Percentiles rank a stretch among this genome's conserved stretches.
Evolutionary conservation across 2,329 filamentous ascomycete genomes (phyloP).

Genomic region (Penicillium griseofulvum): DNA sequence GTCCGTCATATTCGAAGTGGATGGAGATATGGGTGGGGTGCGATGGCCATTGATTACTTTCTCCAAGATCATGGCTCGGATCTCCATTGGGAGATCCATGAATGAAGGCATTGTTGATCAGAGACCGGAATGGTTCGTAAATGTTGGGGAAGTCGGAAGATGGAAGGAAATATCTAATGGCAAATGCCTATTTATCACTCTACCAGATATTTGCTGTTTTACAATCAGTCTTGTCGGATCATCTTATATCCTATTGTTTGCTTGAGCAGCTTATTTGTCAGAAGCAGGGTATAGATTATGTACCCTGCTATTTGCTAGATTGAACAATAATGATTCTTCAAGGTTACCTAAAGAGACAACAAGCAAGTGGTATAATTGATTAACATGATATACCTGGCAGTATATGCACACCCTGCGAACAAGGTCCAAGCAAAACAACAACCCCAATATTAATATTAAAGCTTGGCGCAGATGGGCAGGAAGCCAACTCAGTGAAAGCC

Average conservation of each 20-base stretch:
- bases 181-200: not conserved
- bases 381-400: not conserved
- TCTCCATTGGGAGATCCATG: not conserved
- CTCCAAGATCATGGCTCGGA: not conserved
- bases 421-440: too few relatives aligned
- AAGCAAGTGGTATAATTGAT: not conserved
- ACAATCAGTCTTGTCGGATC: not conserved
- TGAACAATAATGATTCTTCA: too few relatives aligned
- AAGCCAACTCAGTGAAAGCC: not conserved
- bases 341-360: not conserved
- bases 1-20: not conserved
- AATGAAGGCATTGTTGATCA: not conserved
- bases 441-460: not conserved
- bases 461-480: not conserved
- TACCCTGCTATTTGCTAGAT: too few relatives aligned
- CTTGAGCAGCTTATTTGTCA: too few relatives aligned
- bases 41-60: not conserved
- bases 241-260: too few relatives aligned
- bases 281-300: too few relatives aligned
- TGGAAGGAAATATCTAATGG: not conserved
- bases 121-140: not conserved
- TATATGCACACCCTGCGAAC: not conserved
- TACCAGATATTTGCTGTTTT: not conserved
- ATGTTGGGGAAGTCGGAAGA: too few relatives aligned
- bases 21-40: not conserved